Evolutionary conservation across 345 rosid genomes (phyloP).

Genomic region (Citrus sinensis): DNA sequence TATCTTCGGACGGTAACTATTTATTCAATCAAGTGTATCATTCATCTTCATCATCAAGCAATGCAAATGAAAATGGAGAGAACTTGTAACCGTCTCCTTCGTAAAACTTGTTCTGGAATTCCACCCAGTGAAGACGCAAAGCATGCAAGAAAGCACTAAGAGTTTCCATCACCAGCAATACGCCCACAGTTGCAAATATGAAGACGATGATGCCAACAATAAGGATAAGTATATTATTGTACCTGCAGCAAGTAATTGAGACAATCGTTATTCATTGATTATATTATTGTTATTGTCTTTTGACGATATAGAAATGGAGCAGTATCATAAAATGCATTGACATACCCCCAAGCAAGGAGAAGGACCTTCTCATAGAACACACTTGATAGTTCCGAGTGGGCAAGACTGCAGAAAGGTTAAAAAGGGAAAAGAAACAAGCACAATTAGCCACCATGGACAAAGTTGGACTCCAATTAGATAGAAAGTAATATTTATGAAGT

Average conservation of each 20-base stretch:
- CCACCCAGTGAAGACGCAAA: conserved; percentile 97
- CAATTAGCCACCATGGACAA: not conserved
- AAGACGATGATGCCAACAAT: conserved; percentile 68
- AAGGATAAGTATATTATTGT: conserved; percentile 69
- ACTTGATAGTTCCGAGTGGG: conserved; percentile 88
- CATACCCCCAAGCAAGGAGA: conserved; percentile 85
- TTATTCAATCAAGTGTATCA: conserved; percentile 23
- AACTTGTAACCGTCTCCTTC: conserved; percentile 97
- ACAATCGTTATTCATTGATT: not conserved
- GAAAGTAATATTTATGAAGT: not conserved
- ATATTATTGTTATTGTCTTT: not conserved
- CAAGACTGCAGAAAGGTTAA: conserved; percentile 56
- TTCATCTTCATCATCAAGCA: conserved; percentile 52
- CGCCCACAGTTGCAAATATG: conserved; percentile 81
- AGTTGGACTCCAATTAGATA: not conserved
- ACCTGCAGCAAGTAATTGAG: conserved; percentile 36
- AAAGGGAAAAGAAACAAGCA: not conserved
- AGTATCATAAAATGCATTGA: not conserved
- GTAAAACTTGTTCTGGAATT: conserved; percentile 92
- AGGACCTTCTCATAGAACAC: conserved; percentile 98
- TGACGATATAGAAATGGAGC: not conserved
- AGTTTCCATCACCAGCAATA: conserved; percentile 95
- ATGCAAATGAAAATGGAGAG: conserved; percentile 67
- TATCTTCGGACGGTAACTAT: not conserved
- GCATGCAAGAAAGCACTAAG: conserved; percentile 96